Base-by-base conservation (phyloP, 2,329 filamentous ascomycete species). In the Sporothrix phasma region DNA sequence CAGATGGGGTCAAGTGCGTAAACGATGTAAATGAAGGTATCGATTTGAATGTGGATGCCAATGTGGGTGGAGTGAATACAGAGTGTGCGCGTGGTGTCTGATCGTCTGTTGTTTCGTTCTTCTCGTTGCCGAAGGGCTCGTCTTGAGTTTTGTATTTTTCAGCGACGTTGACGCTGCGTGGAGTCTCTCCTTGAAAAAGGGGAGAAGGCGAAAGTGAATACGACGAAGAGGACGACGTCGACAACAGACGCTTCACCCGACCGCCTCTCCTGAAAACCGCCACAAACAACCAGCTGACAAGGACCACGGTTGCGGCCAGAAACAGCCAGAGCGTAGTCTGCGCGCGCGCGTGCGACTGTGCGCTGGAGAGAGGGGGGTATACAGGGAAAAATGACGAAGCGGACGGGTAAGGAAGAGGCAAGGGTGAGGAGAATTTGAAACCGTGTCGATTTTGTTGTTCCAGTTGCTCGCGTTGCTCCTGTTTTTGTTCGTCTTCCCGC, bases 251-350 rank as follows among this genome's bases (percentile, higher is more conserved):
- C 17, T 43, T n/a, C 15, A 7, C 7, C 19, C 17, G 6, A 10
- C 26, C 17, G 17, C 15, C 7, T 7, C 8, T 5, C 24, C 22
- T 4, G 19, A 61, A 7, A 26, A 13, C 47, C 5, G 60, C 60
- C n/a, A 54, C 60, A 5, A 53, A n/a, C 37, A 63, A 49, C 49
- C 41, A 56, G 61, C 61, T 63, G 61, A 63, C 47, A 19, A 63
- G 29, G 22, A 63, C 61, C 2, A 46, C 19, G 3, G 51, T 41
- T 26, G 41, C 19, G 13, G 26, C 41, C 49, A 63, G 26, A 24
- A 63, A 7, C 61, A 63, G 61, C 61, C 61, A 63, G 61, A 56
- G 51, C 37, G 43, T 17, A 8, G 62, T 13, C 19, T 34, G 41
- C 11, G 34, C 22, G 54, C 3, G 37, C 10, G 51, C 2, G 37